Conservation (phyloP, 2,329 filamentous ascomycete species). For the Cryphonectria carpinicola region DNA sequence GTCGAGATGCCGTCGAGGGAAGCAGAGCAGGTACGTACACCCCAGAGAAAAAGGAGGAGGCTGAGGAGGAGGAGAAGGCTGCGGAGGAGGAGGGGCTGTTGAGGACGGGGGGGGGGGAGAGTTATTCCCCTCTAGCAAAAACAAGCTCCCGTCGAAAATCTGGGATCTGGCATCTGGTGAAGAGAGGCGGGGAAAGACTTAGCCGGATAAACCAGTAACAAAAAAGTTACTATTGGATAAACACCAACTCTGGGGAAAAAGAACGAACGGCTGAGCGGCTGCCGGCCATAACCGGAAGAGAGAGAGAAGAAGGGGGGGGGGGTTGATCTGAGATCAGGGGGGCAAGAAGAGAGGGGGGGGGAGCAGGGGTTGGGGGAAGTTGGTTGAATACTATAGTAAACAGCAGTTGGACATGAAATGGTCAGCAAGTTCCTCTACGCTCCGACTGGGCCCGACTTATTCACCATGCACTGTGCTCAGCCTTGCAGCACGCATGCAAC, state of each 20-base stretch:
- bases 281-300: not conserved
- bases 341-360: too few relatives aligned
- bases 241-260: not conserved
- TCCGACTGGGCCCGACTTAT: slow-evolving; percentile 25
- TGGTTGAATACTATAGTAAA: not conserved
- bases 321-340: too few relatives aligned
- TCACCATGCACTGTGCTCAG: not conserved
- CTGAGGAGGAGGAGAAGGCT: not conserved
- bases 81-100: not conserved
- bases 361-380: slow-evolving; percentile 21
- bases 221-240: not conserved
- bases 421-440: slow-evolving; percentile 12
- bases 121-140: slow-evolving; percentile 5
- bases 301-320: too few relatives aligned
- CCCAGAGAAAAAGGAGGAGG: not conserved
- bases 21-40: not conserved
- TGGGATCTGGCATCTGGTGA: not conserved
- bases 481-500: not conserved
- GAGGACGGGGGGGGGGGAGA: not conserved
- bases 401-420: not conserved
- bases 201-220: not conserved
- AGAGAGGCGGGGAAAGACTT: slow-evolving; percentile 18
- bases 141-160: not conserved
- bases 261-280: not conserved
- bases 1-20: not conserved